Base-by-base conservation (phyloP, 495 filamentous ascomycete genomes). In the Penicillium goetzii region DNA sequence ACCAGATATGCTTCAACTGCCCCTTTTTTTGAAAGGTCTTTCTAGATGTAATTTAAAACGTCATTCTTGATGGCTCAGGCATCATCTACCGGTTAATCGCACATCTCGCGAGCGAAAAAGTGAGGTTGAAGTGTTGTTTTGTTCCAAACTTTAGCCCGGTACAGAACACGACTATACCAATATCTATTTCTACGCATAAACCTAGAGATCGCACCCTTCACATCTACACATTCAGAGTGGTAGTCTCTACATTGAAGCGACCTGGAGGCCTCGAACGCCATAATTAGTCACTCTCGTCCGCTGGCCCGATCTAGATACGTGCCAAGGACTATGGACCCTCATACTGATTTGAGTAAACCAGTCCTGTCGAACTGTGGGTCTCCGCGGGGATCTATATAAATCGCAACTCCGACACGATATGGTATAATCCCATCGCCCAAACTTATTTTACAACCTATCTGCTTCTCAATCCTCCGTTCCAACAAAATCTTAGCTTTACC, bases 371-470 rank as follows among this genome's bases (percentile, higher is more conserved):
- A 21, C 3, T 26, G 23, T 50, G 47, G 25, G 47, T 59, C 26
- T 58, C 25, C 33, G 41, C 41, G 45, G 41, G 41, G 47, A 25
- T 40, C 11, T 60, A 60, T 51, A 51, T 28, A 51, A 28, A 26
- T 15, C 19, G n/a, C n/a, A 43, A 19, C 8, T 7, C 7, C 3
- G 17, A 21, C 45, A 14, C 10, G 45, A 49, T 23, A 14, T 26
- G 23, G 28, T 33, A 58, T 33, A n/a, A 28, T 28, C 25, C 11
- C 8, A 19, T 43, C n/a, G n/a, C 5, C 5, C 41, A 36, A 36
- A 14, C 1, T 36, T 10, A 14, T 12, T 36, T 14, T 36, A 14
- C 6, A 36, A 1, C 34, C 12, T 14, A 17, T 40, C 36, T 17
- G 14, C 17, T 40, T 40, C 36, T 40, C 15, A 40, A 14, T 40